A percentile compares a stretch with the other conserved stretches of the same genome.
phyloP scores from a whole-genome alignment of 805 yeast genomes.

The Starmerella asiatica region DNA sequence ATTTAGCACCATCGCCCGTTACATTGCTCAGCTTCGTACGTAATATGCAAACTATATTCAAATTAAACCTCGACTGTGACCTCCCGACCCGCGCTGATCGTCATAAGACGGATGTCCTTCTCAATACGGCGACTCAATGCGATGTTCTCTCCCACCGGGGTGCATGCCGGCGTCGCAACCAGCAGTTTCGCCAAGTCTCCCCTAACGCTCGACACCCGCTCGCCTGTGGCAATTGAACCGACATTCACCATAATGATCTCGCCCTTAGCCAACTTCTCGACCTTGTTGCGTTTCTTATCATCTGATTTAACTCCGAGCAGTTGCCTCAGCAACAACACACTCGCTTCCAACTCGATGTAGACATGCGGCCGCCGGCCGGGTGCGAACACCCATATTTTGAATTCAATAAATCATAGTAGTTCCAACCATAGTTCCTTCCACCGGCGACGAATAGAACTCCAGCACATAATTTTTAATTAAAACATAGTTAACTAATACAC shows the following conservation, averaged over 20 bases:
- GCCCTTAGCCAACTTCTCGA: conserved; percentile 81
- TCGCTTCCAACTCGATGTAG: conserved; percentile 93
- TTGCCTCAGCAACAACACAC: conserved; percentile 91
- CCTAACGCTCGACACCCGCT: conserved; percentile 92
- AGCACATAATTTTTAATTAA: too few relatives aligned
- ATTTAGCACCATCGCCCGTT: too few relatives aligned
- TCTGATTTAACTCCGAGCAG: conserved; percentile 96
- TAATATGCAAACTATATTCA: too few relatives aligned
- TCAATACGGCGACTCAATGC: conserved; percentile 98
- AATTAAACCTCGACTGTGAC: conserved; percentile 11
- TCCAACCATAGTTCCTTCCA: too few relatives aligned
- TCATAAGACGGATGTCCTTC: conserved; percentile 98
- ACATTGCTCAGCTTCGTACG: too few relatives aligned
- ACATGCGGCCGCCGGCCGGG: too few relatives aligned
- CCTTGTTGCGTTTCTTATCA: conserved; percentile 94
- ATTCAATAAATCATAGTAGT: too few relatives aligned
- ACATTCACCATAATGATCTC: conserved; percentile 98
- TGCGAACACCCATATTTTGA: too few relatives aligned
- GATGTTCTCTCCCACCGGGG: conserved; percentile 94
- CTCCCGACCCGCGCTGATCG: conserved; percentile 52
- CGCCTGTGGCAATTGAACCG: conserved; percentile 99
- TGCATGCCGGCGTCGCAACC: conserved; percentile 96
- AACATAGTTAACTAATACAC: too few relatives aligned
- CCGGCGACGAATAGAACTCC: too few relatives aligned
- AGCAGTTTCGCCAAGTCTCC: conserved; percentile 99